A percentile compares a stretch with the other conserved stretches of the same genome.
Evolutionary conservation across 2,329 filamentous ascomycete genomes (phyloP).

Genomic region (Penicillium sp.): DNA sequence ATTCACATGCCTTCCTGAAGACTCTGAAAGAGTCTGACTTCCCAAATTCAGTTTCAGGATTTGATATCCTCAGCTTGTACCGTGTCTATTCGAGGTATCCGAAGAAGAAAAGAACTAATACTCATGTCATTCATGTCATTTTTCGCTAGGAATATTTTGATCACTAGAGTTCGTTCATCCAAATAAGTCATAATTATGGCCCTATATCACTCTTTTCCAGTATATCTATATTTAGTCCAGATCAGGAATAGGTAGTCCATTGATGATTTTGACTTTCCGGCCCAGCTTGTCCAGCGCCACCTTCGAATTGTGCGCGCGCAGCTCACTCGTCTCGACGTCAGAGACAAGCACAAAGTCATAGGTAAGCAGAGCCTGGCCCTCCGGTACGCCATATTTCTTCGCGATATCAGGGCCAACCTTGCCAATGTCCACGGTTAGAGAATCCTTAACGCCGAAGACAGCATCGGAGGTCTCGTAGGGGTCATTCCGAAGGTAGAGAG

Average conservation of each 20-base stretch:
- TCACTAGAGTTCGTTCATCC: too few relatives aligned
- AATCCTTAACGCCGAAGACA: slow-evolving; percentile 85
- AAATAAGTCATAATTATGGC: neutral
- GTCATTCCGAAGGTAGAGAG: slow-evolving; percentile 76
- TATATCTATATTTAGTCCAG: slow-evolving; percentile 17
- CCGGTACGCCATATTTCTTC: slow-evolving; percentile 64
- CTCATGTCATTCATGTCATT: neutral
- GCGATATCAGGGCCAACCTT: slow-evolving; percentile 59
- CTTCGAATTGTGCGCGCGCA: slow-evolving; percentile 69
- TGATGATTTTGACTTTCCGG: slow-evolving; percentile 69
- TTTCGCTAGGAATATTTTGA: neutral
- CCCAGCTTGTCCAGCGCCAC: slow-evolving; percentile 71
- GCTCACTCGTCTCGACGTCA: slow-evolving; percentile 67
- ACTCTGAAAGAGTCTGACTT: neutral
- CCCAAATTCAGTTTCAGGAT: too few relatives aligned
- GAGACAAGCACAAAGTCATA: slow-evolving; percentile 81
- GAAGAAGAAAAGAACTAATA: neutral
- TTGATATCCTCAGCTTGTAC: neutral
- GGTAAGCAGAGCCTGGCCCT: slow-evolving; percentile 66
- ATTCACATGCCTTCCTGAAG: neutral
- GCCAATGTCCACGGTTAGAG: slow-evolving; percentile 69
- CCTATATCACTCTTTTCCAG: neutral
- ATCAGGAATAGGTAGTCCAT: slow-evolving; percentile 28
- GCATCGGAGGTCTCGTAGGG: slow-evolving; percentile 83
- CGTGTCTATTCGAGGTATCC: neutral